phyloP scores from a whole-genome alignment of 306 rosid genomes.

The Pyrus bretschneideri region DNA sequence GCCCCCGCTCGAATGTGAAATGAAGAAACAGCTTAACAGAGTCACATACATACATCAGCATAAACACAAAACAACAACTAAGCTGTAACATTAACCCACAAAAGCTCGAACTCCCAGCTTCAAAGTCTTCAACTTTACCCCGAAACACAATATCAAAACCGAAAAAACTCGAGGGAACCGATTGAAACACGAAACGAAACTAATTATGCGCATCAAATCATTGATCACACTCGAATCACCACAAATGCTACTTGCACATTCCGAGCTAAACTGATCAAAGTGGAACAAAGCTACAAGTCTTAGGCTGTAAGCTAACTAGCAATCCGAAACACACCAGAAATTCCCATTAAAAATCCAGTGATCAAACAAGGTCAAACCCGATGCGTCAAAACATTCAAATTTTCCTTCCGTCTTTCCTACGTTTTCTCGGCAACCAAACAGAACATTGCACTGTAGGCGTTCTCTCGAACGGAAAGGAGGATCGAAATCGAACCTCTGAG shows the following conservation, averaged over 20 bases:
- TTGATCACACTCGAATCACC: slow-evolving; percentile 7
- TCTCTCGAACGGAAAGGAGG: neutral
- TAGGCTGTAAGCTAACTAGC: neutral
- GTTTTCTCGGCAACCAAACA: slow-evolving; percentile 24
- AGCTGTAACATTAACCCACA: neutral
- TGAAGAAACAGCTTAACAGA: slow-evolving; percentile 1
- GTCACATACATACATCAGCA: neutral
- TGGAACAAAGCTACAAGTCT: neutral
- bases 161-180: neutral
- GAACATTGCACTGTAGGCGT: neutral
- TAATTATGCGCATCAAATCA: neutral
- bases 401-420: neutral
- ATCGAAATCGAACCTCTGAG: neutral
- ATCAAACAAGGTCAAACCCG: slow-evolving; percentile 4
- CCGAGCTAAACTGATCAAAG: slow-evolving; percentile 2
- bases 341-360: neutral
- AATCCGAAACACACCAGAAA: neutral
- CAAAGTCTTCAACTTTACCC: neutral
- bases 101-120: slow-evolving; percentile 2
- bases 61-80: neutral
- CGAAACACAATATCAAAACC: neutral
- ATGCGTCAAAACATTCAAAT: slow-evolving; percentile 1
- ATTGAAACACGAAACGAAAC: neutral
- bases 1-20: neutral
- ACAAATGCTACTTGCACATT: neutral